Evolutionary conservation across 441 rosid species (phyloP), one percentile per base, ranked within the genome.

Genomic region (Raphanus hybrid): DNA sequence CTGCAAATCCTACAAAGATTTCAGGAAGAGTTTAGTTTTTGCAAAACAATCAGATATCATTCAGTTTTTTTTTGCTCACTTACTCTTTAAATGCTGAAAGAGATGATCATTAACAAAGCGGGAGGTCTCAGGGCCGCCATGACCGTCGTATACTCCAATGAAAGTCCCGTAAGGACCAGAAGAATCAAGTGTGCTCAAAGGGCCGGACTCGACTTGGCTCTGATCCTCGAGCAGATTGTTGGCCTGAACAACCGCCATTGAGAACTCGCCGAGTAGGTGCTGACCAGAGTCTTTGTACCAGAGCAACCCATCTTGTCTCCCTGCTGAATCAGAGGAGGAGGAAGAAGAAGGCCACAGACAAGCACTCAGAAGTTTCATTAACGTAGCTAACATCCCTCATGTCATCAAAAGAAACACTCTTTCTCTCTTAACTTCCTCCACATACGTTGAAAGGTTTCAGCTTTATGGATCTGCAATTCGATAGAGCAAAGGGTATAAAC

Each of bases 321-420:
- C 88, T 7, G 83, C 72, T 1, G 86, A 64, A 71, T 83, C 90
- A 6, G 82, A 60, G 64, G 74, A 66, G 45, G 74, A 78, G 39
- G 84, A 86, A 37, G 84, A 87, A 73, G 88, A 71, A 27, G 88
- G 90, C 81, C 82, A 69, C 78, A 86, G 82, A 82, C 90, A 87
- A 83, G 88, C 86, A 79, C 82, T 80, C 82, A 83, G 73, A 67
- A 85, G 78, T 66, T 83, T 85, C 83, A 87, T 78, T 71, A 87
- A 81, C 73, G 82, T 82, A 70, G 88, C 77, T 87, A 87, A 78
- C 90, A 87, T 87, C 87, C 90, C 90, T 85, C 90, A 87, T 85
- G 82, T 83, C 88, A 87, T 84, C 85, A 71, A 39, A 62, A 66
- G 79, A 66, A 73, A 67, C 81, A 70, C 74, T 29, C 18, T 78